Percentiles rank a stretch among this genome's conserved stretches.
Conservation (phyloP, 306 rosid genomes). For the Acacia confusa region DNA sequence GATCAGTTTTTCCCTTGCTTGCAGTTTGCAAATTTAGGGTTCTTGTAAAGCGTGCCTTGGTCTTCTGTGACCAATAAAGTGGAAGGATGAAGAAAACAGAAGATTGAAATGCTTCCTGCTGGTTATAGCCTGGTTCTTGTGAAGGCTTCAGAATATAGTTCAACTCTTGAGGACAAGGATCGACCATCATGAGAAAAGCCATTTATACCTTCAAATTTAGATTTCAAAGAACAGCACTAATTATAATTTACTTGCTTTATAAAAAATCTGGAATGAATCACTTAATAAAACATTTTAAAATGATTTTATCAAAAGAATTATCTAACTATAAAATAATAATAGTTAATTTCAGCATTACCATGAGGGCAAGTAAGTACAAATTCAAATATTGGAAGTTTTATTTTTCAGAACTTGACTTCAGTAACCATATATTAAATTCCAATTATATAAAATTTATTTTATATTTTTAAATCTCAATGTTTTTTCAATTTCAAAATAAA, state of each 20-base stretch:
- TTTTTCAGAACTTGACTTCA: background rate
- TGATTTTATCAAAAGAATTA: background rate
- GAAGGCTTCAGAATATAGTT: background rate
- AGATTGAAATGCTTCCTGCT: background rate
- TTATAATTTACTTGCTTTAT: too few species aligned
- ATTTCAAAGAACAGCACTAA: too few species aligned
- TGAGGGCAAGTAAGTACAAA: background rate
- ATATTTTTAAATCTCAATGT: background rate
- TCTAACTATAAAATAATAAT: background rate
- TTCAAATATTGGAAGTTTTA: background rate
- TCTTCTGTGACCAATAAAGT: background rate
- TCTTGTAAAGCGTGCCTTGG: background rate
- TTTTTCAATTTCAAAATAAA: background rate
- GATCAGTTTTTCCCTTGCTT: background rate
- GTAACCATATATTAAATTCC: background rate
- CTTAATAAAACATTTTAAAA: background rate
- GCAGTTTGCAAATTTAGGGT: background rate
- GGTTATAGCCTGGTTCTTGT: background rate
- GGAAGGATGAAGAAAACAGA: background rate
- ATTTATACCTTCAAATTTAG: background rate
- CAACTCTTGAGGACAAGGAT: background rate
- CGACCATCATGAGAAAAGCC: background rate
- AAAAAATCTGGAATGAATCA: background rate
- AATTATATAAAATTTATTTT: background rate
- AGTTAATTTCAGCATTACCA: background rate